phyloP scores from a whole-genome alignment of 2,329 filamentous ascomycete genomes.

The Botryotinia globosa region DNA sequence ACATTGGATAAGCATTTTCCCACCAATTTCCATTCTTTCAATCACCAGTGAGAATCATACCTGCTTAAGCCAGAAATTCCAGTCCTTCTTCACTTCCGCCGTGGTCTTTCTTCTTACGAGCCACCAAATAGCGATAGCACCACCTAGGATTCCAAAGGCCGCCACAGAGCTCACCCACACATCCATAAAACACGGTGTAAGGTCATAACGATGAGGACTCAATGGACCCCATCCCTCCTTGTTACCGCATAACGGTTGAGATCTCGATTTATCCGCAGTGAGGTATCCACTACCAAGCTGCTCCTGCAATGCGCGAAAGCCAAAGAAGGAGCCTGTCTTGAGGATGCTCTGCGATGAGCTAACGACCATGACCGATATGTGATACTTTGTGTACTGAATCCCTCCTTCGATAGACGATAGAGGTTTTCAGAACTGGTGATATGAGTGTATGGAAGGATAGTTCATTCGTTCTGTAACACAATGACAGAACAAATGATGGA shows the following conservation, averaged over 20 bases:
- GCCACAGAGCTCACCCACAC: constrained; percentile 80
- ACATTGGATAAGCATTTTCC: constrained; percentile 18
- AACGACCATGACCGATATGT: constrained; percentile 26
- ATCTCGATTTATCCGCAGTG: constrained; percentile 39
- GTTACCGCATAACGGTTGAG: constrained; percentile 80
- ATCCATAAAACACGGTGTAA: constrained; percentile 97
- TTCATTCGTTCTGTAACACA: constrained; percentile 19
- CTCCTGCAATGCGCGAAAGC: constrained; percentile 49
- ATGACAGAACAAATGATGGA: constrained; percentile 16
- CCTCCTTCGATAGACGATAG: constrained; percentile 23
- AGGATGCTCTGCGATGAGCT: constrained; percentile 31
- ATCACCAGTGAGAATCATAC: constrained; percentile 48
- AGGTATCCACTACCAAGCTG: constrained; percentile 61
- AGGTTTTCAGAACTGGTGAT: constrained; percentile 24
- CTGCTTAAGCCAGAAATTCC: constrained; percentile 92
- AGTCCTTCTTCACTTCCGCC: constrained; percentile 71
- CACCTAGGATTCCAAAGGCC: constrained; percentile 73
- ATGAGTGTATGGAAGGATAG: constrained; percentile 6
- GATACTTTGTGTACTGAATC: constrained; percentile 21
- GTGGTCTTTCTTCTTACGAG: constrained; percentile 67
- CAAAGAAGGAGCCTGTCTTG: constrained; percentile 58
- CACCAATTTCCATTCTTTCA: constrained; percentile 18
- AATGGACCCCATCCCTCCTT: constrained; percentile 93
- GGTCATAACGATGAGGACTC: constrained; percentile 83
- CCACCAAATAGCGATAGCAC: constrained; percentile 76